phyloP scores from a whole-genome alignment of 306 rosid genomes.

The Trichosanthes cucumerina region DNA sequence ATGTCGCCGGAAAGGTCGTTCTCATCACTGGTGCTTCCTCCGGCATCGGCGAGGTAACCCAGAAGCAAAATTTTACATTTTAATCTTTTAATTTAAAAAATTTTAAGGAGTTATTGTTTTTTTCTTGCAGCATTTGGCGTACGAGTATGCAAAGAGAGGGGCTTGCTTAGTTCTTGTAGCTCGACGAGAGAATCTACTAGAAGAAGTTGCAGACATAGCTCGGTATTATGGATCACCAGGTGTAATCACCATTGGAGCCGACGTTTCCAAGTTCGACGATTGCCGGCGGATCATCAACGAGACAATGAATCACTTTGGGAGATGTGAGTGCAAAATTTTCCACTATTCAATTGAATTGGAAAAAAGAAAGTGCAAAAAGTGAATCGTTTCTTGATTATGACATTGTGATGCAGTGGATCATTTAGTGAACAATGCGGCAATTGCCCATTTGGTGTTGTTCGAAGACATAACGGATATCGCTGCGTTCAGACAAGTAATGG shows the following conservation, averaged over 20 bases:
- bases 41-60: constrained; percentile 36
- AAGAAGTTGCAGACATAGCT: constrained; percentile 38
- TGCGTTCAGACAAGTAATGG: constrained; percentile 44
- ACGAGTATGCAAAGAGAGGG: constrained; percentile 60
- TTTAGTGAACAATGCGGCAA: constrained; percentile 65
- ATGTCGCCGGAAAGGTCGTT: constrained; percentile 47
- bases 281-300: constrained; percentile 42
- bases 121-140: constrained; percentile 45
- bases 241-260: constrained; percentile 36
- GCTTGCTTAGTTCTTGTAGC: constrained; percentile 49
- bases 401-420: constrained; percentile 46
- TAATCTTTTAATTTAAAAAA: neutral
- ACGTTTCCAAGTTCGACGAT: constrained; percentile 46
- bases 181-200: constrained; percentile 29
- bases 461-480: constrained; percentile 45
- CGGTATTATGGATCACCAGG: constrained; percentile 38
- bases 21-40: constrained; percentile 71
- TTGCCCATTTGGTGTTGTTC: constrained; percentile 22
- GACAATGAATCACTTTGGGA: constrained; percentile 41
- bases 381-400: neutral
- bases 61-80: too few relatives aligned
- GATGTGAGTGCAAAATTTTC: constrained; percentile 17
- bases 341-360: neutral
- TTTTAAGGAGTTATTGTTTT: neutral
- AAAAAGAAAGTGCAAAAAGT: neutral